These are phyloP conservation scores for Funneliformis caledonium DNA, from an alignment of 371 early-diverging fungal species.

Conservation along the genomic window DNA sequence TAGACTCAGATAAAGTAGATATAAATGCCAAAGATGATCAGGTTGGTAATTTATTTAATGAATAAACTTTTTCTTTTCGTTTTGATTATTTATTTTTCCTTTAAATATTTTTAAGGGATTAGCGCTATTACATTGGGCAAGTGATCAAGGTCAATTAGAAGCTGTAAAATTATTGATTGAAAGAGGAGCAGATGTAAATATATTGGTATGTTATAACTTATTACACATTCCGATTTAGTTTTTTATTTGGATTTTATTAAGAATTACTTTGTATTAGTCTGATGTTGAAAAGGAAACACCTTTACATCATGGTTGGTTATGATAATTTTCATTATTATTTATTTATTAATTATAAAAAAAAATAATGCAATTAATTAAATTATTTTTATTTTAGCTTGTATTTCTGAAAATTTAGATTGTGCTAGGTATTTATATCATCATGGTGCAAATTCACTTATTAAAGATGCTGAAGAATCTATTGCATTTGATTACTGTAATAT, in stretches of 20 bases:
- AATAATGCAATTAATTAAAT: background rate
- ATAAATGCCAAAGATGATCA: constrained; percentile 28
- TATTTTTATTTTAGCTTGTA: constrained; percentile 27
- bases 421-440: constrained; percentile 25
- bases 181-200: constrained; percentile 19
- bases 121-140: constrained; percentile 37
- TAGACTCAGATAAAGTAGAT: constrained; percentile 8
- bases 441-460: background rate
- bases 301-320: constrained; percentile 27
- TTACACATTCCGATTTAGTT: background rate
- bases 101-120: constrained; percentile 23
- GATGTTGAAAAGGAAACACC: constrained; percentile 26
- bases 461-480: constrained; percentile 22
- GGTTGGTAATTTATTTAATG: background rate
- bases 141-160: constrained; percentile 33
- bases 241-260: background rate
- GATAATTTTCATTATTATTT: background rate
- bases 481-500: constrained; percentile 22
- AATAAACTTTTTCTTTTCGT: background rate
- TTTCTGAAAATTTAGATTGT: constrained; percentile 31
- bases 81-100: background rate
- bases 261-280: background rate
- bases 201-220: constrained; percentile 21
- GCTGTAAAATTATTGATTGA: constrained; percentile 34
- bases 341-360: background rate